Evolutionary conservation across 1,284 basidiomycete genomes (phyloP), one percentile per base, ranked within the genome.

Genomic region (Porogramme epimiltina): DNA sequence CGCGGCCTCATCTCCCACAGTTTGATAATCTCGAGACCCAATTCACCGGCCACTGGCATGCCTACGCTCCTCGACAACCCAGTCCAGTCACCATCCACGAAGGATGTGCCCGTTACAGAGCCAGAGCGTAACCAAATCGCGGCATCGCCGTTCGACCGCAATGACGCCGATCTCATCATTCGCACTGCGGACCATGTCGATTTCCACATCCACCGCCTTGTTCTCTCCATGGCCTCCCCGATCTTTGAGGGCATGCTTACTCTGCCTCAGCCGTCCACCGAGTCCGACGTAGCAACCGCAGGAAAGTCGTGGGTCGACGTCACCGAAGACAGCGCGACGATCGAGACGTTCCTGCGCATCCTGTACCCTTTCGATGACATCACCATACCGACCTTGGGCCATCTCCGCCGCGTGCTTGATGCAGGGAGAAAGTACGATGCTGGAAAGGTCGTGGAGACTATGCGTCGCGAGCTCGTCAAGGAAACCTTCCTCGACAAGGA

Each of bases 361-460:
- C 49, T 45, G 45, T 62, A 62, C 42, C 52, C 56, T 9, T 9
- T 43, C 9, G 15, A 34, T 16, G 51, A 52, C 20, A 45, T 51
- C 1, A 31, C 34, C 13, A 16, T 54, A 5, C 28, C 16, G n/a
- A 40, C 41, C 3, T 41, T 60, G 16, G 55, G 42, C 8, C 59
- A 61, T 20, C 45, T 66, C 20, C 54, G 65, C n/a, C 43, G 45
- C 6, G 60, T 72, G 6, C 50, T 72, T 23, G 59, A 55, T 16
- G 67, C 67, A 0, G 70, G 66, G 5, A 42, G 58, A n/a, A 76
- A 76, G 52, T 72, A 75, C 28, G 59, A 60, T 15, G 28, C 42
- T 0, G 19, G 26, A 15, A 26, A 23, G 10, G 42, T 45, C 8
- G 39, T 53, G 24, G 36, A 19, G 5, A 18, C 15, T 16, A 47